Evolutionary conservation across 257 asterid genomes (phyloP), one percentile per base, ranked within the genome.

Genomic region (Jacaranda copaia): DNA sequence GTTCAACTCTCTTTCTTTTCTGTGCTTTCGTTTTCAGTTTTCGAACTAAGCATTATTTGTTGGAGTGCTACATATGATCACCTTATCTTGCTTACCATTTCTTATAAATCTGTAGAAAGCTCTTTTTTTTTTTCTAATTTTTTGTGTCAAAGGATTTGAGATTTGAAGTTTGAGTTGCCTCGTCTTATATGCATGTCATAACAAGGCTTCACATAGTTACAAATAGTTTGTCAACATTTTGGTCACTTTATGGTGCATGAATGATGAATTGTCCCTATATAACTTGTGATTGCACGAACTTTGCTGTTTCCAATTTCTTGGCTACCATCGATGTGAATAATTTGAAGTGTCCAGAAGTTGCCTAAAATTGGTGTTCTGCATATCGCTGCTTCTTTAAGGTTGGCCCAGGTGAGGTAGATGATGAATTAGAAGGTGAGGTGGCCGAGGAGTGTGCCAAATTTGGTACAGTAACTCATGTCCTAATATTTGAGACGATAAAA

Each of bases 401-500:
- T 82, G 99, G 98, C 14, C 99, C 98, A 1, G 97, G 99, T 53
- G 98, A 92, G 79, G 99, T 92, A 1, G 99, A 92, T 77, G 99
- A 92, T 68, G 97, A 89, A 72, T 83, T 95, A 72, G 99, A 95
- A 85, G 98, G 96, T 73, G 98, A 95, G 86, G 96, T 92, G 52
- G 99, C 96, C 3, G 98, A 91, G 84, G 99, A 92, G 84, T 95
- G 99, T 80, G 10, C 89, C 40, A 92, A 95, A 81, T 95, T 84
- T 67, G 99, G 99, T 42, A 82, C 88, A 1, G 97, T 95, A 59
- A 91, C 96, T 7, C 94, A 97, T 0, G 97, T 95, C 76, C 85
- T 95, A 67, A 95, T 95, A 81, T 95, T 92, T 75, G 99, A 95
- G 94, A 92, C 89, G 70, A 95, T 98, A 45, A 98, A 92, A 75